Percentiles rank a stretch among this genome's conserved stretches.
phyloP scores from a whole-genome alignment of 2,329 filamentous ascomycete species.

The Penicillium decumbens region DNA sequence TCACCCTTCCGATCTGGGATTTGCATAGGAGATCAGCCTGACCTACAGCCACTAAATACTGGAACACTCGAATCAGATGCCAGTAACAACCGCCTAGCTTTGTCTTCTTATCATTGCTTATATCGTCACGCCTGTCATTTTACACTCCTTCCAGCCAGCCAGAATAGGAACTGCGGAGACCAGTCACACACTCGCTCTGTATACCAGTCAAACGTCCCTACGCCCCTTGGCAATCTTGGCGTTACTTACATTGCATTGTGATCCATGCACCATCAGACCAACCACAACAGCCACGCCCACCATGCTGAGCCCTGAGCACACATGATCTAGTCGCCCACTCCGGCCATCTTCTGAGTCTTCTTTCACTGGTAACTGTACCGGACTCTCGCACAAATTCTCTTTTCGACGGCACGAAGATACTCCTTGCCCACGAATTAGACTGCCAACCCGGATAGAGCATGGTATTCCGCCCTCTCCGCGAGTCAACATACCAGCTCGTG shows the following conservation, averaged over 20 bases:
- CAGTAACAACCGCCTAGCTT: not conserved
- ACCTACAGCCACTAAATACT: not conserved
- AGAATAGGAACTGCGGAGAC: not conserved
- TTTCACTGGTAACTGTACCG: not conserved
- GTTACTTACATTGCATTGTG: not conserved
- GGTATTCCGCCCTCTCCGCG: conserved; percentile 46
- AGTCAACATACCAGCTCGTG: conserved; percentile 50
- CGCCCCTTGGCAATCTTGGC: not conserved
- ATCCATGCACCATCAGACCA: not conserved
- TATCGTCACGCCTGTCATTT: not conserved
- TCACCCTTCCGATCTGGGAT: not conserved
- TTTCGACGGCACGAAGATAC: conserved; percentile 41
- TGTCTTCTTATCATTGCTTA: not conserved
- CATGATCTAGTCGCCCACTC: not conserved
- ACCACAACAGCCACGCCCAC: not conserved
- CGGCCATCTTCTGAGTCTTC: not conserved
- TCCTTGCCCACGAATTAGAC: conserved; percentile 48
- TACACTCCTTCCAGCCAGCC: not conserved
- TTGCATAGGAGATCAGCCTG: not conserved
- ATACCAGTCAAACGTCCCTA: not conserved
- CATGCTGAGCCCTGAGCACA: not conserved
- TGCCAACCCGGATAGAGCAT: conserved; percentile 53
- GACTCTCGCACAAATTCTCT: conserved; percentile 31
- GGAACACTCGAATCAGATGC: not conserved
- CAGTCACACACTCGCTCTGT: not conserved